Evolutionary conservation across 306 rosid genomes (phyloP), one percentile per base, ranked within the genome.

Genomic region (Lagenaria siceraria): DNA sequence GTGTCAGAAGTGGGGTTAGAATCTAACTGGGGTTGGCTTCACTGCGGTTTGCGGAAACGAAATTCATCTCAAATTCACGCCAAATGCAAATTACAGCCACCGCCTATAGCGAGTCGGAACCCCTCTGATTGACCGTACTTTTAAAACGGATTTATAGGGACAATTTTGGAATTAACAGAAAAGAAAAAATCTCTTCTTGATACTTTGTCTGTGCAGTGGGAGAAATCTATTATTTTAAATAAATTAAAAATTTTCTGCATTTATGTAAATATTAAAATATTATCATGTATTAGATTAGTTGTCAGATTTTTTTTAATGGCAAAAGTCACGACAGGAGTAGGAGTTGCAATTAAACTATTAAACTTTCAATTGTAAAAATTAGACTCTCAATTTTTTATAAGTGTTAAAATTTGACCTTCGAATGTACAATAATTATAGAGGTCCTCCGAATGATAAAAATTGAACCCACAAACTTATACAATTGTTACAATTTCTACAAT

Each of bases 21-120:
- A 11, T 35, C 38, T 66, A 55, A 78, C 81, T 51, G 66, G 35
- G 81, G 81, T 78, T 78, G 59, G 81, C 76, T 66, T 68, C 74
- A 25, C 35, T 36, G 11, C 5, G 53, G 55, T 52, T 77, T 49
- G 74, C 10, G 38, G 11, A 64, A 62, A 33, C 40, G 33, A 78
- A 78, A 78, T 78, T 53, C 62, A 35, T 43, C 51, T 76, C 68
- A 76, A 78, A 78, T 78, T 78, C 75, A 51, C 43, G 15, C 75
- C 63, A 78, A 78, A 78, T 78, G 80, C 80, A 63, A 48, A 38
- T 64, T 49, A 12, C 24, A 35, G 62, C 70, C 80, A 63, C 74
- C 74, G 74, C 36, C 60, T 48, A 31, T 62, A 12, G 56, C 80
- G 19, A 52, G 73, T 77, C 8, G 12, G 8, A 22, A 38, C 5